Evolutionary conservation across 164 flowering plant genomes (phyloP), one percentile per base, ranked within the genome.

Genomic region (Umbellularia californica): DNA sequence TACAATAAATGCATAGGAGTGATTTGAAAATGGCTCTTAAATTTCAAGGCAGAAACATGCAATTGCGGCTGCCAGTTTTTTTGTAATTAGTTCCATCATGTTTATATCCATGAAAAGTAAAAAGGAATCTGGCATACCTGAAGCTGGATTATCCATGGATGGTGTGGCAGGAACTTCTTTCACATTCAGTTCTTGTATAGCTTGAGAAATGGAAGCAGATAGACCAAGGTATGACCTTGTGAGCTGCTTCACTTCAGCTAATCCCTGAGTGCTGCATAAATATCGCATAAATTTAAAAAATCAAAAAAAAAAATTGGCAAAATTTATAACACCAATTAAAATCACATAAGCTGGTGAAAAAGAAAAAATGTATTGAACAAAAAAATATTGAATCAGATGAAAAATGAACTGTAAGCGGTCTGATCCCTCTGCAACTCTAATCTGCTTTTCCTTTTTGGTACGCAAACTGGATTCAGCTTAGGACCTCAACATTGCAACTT

Each of bases 171-270:
- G 72, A 23, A 62, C 75, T 50, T 58, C 60, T 68, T 73, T 62
- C 14, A 20, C 47, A 20, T 69, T 77, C 12, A 63, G 23, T 30
- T 70, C 73, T 65, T 75, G 71, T 83, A 81, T 71, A 72, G 68
- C 73, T 68, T 78, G 69, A 27, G 83, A 82, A 73, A 80, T 75
- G 24, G 68, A 50, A 47, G 83, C 85, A 27, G 83, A 80, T 24
- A 67, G 13, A 23, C 83, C 85, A 50, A 80, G 78, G 75, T 82
- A 82, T 33, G 78, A 68, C 67, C 81, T 76, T 50, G 85, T 83
- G 60, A 81, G 77, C 76, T 77, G 68, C 74, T 81, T 76, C 58
- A 83, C 74, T 30, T 12, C 62, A 50, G 74, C 50, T 70, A 79
- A 50, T 70, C 75, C 76, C 72, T 79, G 83, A 35, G 85, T 63